phyloP scores from a whole-genome alignment of 2,329 filamentous ascomycete genomes.

The Trichophyton benhamiae region DNA sequence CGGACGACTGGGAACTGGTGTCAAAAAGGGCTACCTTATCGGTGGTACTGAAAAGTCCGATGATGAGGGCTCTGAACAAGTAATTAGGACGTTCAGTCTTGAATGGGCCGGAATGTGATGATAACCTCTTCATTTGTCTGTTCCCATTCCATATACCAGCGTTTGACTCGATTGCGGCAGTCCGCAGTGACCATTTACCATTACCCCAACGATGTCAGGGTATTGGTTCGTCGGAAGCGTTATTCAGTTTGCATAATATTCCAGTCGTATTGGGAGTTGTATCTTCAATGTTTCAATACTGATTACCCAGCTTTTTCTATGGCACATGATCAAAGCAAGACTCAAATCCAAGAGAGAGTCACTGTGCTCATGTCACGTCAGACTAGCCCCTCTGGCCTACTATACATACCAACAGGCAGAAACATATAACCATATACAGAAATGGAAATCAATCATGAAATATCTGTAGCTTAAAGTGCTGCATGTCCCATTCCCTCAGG shows the following conservation, averaged over 20 bases:
- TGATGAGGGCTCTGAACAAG: slow-evolving; percentile 21
- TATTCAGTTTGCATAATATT: too few species aligned
- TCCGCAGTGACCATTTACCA: too few species aligned
- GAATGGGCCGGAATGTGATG: slow-evolving; percentile 88
- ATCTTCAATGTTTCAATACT: too few species aligned
- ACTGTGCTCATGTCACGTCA: too few species aligned
- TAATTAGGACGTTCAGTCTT: slow-evolving; percentile 63
- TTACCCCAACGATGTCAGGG: too few species aligned
- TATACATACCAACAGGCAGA: not conserved
- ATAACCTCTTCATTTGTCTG: not conserved
- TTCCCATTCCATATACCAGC: not conserved
- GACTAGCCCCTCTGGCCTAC: too few species aligned
- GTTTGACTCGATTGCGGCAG: not conserved
- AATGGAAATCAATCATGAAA: not conserved
- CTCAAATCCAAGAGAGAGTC: too few species aligned
- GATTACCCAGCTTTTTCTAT: too few species aligned
- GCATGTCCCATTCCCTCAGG: not conserved
- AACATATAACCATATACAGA: not conserved
- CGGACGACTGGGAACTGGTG: slow-evolving; percentile 78
- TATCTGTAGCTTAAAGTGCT: not conserved
- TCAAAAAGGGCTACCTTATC: slow-evolving; percentile 89
- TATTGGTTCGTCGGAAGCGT: too few species aligned
- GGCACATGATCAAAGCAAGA: too few species aligned
- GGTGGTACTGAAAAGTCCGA: slow-evolving; percentile 49
- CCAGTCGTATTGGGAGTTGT: too few species aligned